These are phyloP conservation scores for Pythium chondricola DNA, from an alignment of 352 stramenopile species.

Conservation along the genomic window DNA sequence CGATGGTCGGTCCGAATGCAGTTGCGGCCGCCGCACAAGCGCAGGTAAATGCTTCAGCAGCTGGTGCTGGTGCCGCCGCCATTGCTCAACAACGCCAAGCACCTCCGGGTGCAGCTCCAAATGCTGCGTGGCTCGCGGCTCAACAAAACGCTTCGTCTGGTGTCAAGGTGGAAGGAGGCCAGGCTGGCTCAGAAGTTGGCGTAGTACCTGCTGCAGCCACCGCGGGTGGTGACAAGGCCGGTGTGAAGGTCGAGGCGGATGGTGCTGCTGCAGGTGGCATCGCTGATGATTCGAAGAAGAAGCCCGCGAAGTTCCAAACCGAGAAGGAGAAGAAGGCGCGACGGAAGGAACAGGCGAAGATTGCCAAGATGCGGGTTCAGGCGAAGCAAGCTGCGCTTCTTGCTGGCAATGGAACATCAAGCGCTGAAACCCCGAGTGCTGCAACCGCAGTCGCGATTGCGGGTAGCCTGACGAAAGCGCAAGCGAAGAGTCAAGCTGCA, in stretches of 20 bases:
- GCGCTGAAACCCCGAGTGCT: background rate
- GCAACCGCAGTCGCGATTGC: background rate
- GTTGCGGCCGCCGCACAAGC: slow-evolving; percentile 11
- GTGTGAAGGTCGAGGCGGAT: slow-evolving; percentile 12
- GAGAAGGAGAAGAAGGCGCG: slow-evolving; percentile 87
- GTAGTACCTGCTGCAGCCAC: background rate
- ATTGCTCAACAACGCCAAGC: slow-evolving; percentile 8
- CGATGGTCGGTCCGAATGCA: slow-evolving; percentile 25
- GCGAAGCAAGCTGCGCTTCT: slow-evolving; percentile 54
- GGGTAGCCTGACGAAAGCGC: background rate
- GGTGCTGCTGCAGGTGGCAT: background rate
- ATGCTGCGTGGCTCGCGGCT: slow-evolving; percentile 18
- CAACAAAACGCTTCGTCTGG: slow-evolving; percentile 13
- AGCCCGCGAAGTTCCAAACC: slow-evolving; percentile 65
- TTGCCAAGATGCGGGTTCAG: slow-evolving; percentile 66
- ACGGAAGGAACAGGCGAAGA: slow-evolving; percentile 75
- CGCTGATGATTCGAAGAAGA: slow-evolving; percentile 48
- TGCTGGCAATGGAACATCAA: background rate
- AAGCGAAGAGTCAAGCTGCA: slow-evolving; percentile 8
- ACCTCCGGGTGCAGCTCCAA: background rate
- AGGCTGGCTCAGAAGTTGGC: slow-evolving; percentile 1
- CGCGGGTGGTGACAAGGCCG: background rate
- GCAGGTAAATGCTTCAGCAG: slow-evolving; percentile 1
- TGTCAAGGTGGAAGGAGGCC: slow-evolving; percentile 11
- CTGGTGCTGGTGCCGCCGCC: slow-evolving; percentile 1